Conservation (phyloP, 2,329 filamentous ascomycete genomes). For the Exophiala calicioides region DNA sequence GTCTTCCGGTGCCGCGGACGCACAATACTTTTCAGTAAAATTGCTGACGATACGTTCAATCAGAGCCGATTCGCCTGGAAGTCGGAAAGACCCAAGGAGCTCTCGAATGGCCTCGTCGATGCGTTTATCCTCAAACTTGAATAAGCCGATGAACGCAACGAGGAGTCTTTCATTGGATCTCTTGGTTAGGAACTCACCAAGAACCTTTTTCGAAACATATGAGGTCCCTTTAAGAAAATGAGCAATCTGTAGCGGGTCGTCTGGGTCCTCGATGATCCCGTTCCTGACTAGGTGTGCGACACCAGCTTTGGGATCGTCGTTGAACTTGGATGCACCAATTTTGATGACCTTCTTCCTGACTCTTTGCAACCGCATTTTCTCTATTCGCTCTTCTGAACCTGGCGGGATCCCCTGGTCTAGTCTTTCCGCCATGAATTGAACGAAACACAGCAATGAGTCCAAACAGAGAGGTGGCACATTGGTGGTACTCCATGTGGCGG, state of each 20-base stretch:
- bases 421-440: slow-evolving; percentile 88
- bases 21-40: slow-evolving; percentile 83
- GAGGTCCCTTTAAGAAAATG: slow-evolving; percentile 84
- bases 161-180: slow-evolving; percentile 83
- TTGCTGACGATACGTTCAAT: slow-evolving; percentile 89
- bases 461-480: slow-evolving; percentile 94
- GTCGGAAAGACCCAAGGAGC: slow-evolving; percentile 86
- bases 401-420: slow-evolving; percentile 66
- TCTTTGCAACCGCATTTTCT: slow-evolving; percentile 68
- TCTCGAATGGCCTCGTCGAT: slow-evolving; percentile 87
- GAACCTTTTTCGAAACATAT: slow-evolving; percentile 81
- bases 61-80: slow-evolving; percentile 88
- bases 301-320: slow-evolving; percentile 88
- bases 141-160: slow-evolving; percentile 78
- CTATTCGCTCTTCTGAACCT: slow-evolving; percentile 65
- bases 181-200: slow-evolving; percentile 93
- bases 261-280: slow-evolving; percentile 76
- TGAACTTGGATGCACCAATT: slow-evolving; percentile 85
- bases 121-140: slow-evolving; percentile 82
- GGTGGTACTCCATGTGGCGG: slow-evolving; percentile 97
- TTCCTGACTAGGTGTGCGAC: slow-evolving; percentile 82
- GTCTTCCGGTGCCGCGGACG: slow-evolving; percentile 67
- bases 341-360: slow-evolving; percentile 85
- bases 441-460: slow-evolving; percentile 84
- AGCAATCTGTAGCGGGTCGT: slow-evolving; percentile 77